A percentile compares a stretch with the other conserved stretches of the same genome.
Evolutionary conservation across 495 filamentous ascomycete genomes (phyloP).

Genomic region (Geoglossum glabrum): DNA sequence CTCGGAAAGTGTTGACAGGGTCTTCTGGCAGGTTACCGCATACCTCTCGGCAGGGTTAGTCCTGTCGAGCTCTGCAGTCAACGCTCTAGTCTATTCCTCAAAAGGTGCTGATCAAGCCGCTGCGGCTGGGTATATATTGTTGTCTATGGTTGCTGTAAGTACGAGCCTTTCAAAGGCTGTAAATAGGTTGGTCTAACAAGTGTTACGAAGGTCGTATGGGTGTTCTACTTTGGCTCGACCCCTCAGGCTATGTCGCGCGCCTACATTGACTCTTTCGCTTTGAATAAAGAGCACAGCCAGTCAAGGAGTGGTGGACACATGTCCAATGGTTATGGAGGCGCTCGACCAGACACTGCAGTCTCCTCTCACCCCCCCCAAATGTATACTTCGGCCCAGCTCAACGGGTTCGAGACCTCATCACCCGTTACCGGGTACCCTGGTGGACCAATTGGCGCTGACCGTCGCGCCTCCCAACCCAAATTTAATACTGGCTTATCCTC

Average conservation of each 20-base stretch:
- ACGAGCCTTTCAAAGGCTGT: not conserved
- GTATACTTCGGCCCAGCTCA: conserved; percentile 90
- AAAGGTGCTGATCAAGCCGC: conserved; percentile 61
- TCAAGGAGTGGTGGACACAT: conserved; percentile 41
- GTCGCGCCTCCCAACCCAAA: conserved; percentile 35
- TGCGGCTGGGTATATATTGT: conserved; percentile 83
- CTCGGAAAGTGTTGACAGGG: conserved; percentile 4
- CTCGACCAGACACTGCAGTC: conserved; percentile 62
- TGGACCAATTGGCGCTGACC: conserved; percentile 34
- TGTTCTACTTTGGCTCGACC: conserved; percentile 92
- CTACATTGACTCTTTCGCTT: conserved; percentile 87
- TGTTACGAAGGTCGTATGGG: conserved; percentile 70
- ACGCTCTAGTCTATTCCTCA: conserved; percentile 53
- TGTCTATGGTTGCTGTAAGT: conserved; percentile 83
- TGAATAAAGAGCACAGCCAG: conserved; percentile 58
- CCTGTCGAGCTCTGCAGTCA: conserved; percentile 64
- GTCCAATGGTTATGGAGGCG: conserved; percentile 38
- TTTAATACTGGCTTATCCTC: conserved; percentile 20
- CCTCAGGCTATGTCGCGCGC: conserved; percentile 73
- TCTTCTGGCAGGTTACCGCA: conserved; percentile 42
- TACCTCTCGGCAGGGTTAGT: conserved; percentile 69
- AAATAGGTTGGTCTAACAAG: not conserved
- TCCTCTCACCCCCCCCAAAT: conserved; percentile 68
- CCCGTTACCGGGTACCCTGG: conserved; percentile 66
- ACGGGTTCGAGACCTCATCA: conserved; percentile 88